phyloP scores from a whole-genome alignment of 495 filamentous ascomycete species.

The Neurospora sp. region DNA sequence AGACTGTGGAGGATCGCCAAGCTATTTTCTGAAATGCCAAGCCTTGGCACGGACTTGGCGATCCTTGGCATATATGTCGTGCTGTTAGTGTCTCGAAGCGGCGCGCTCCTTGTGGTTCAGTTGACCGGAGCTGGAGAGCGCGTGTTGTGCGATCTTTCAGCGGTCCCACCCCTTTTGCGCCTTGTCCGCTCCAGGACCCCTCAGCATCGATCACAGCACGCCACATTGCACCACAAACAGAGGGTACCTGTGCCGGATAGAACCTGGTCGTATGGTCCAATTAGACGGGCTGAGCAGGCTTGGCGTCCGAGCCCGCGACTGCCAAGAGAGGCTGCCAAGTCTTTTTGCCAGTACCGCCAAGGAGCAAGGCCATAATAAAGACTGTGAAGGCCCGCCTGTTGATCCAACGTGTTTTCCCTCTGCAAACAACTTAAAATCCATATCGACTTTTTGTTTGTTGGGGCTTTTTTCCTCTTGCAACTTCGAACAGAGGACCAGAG shows the following conservation, averaged over 20 bases:
- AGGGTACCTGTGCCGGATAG: conserved; percentile 14
- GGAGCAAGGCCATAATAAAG: conserved; percentile 36
- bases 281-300: conserved; percentile 6
- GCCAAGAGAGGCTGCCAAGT: conserved; percentile 36
- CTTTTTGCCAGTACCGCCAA: conserved; percentile 37
- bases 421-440: conserved; percentile 14
- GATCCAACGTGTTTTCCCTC: conserved; percentile 21
- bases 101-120: background rate
- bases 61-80: conserved; percentile 11
- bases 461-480: conserved; percentile 5
- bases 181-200: background rate
- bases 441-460: conserved; percentile 11
- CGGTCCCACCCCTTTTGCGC: background rate
- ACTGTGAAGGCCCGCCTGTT: conserved; percentile 33
- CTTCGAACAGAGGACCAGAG: background rate
- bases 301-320: conserved; percentile 23
- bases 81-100: conserved; percentile 11
- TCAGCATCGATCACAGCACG: background rate
- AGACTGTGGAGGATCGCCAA: conserved; percentile 15
- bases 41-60: conserved; percentile 25
- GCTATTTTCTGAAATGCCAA: conserved; percentile 22
- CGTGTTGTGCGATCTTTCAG: background rate
- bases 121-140: background rate
- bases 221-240: conserved; percentile 5
- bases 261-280: conserved; percentile 12